A percentile compares a stretch with the other conserved stretches of the same genome.
These are phyloP conservation scores for Penicillium sp. DNA, from an alignment of 2,329 filamentous ascomycete genomes.

Conservation along the genomic window DNA sequence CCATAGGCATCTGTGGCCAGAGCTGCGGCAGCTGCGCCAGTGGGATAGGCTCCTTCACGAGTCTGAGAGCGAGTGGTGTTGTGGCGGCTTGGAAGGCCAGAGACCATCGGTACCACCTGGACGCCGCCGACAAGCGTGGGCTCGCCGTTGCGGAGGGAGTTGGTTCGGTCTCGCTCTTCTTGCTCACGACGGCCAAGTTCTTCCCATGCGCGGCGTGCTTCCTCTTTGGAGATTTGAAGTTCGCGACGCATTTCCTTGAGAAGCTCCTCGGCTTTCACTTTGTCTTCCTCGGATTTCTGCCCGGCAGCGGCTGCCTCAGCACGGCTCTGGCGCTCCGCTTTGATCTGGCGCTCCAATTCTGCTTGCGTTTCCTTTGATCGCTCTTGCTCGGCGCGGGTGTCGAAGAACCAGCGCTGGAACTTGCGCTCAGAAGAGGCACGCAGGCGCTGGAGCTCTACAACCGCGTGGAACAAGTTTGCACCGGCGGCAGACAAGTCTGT, in stretches of 20 bases:
- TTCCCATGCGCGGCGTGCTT: constrained; percentile 94
- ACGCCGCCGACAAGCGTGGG: constrained; percentile 90
- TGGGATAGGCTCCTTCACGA: constrained; percentile 46
- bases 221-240: constrained; percentile 90
- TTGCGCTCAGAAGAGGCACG: constrained; percentile 95
- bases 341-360: constrained; percentile 73
- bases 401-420: constrained; percentile 98
- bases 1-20: constrained; percentile 31
- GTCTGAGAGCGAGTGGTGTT: constrained; percentile 46
- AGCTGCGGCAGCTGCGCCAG: constrained; percentile 33
- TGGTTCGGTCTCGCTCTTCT: constrained; percentile 83
- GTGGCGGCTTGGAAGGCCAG: constrained; percentile 62
- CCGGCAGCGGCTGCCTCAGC: constrained; percentile 67
- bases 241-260: constrained; percentile 91
- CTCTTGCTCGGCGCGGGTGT: constrained; percentile 86
- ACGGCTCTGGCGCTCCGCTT: constrained; percentile 70
- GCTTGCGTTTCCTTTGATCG: constrained; percentile 78
- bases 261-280: constrained; percentile 70
- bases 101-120: constrained; percentile 91
- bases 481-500: constrained; percentile 96
- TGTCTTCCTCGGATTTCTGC: constrained; percentile 68
- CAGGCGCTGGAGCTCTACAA: constrained; percentile 91
- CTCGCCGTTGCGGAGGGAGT: constrained; percentile 81
- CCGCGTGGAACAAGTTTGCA: constrained; percentile 94
- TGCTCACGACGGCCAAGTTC: constrained; percentile 91